Evolutionary conservation across 2,329 filamentous ascomycete genomes (phyloP).

Genomic region (Juglanconis oblonga): DNA sequence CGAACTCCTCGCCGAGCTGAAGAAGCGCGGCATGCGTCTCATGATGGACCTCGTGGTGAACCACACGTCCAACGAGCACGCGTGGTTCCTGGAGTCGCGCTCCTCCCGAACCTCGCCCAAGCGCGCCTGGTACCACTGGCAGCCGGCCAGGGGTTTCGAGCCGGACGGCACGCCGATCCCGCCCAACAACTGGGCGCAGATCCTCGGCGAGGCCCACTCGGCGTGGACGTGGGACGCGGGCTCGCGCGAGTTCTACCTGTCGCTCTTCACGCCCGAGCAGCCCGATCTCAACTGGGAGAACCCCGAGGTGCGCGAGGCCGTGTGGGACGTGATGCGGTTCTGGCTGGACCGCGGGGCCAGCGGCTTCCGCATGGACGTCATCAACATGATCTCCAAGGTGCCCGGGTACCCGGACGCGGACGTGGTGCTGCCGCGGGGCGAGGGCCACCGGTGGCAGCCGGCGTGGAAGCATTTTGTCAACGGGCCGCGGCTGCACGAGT

Average conservation of each 20-base stretch:
- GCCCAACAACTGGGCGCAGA: constrained; percentile 56
- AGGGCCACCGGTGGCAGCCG: constrained; percentile 8
- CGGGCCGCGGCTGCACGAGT: constrained; percentile 18
- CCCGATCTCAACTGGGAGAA: constrained; percentile 81
- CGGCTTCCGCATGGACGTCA: constrained; percentile 55
- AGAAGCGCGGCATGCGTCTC: constrained; percentile 63
- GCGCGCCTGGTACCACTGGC: constrained; percentile 66
- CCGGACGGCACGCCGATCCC: constrained; percentile 54
- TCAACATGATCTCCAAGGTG: constrained; percentile 17
- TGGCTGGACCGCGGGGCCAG: constrained; percentile 69
- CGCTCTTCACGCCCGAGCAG: constrained; percentile 67
- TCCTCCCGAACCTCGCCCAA: constrained; percentile 50
- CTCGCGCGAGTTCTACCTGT: constrained; percentile 57
- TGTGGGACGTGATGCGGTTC: constrained; percentile 68
- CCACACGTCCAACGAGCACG: constrained; percentile 59
- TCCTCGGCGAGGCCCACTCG: constrained; percentile 30
- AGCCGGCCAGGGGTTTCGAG: constrained; percentile 50
- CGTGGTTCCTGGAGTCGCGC: constrained; percentile 56
- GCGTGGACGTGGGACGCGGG: constrained; percentile 49
- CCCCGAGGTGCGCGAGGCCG: constrained; percentile 58
- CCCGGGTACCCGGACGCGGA: constrained; percentile 12
- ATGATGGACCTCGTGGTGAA: constrained; percentile 74
- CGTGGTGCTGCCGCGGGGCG: constrained; percentile 2
- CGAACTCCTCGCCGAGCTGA: constrained; percentile 56
- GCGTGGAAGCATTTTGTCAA: constrained; percentile 11